phyloP scores from a whole-genome alignment of 1,139 yeast species.

The Suhomyces terraborum region DNA sequence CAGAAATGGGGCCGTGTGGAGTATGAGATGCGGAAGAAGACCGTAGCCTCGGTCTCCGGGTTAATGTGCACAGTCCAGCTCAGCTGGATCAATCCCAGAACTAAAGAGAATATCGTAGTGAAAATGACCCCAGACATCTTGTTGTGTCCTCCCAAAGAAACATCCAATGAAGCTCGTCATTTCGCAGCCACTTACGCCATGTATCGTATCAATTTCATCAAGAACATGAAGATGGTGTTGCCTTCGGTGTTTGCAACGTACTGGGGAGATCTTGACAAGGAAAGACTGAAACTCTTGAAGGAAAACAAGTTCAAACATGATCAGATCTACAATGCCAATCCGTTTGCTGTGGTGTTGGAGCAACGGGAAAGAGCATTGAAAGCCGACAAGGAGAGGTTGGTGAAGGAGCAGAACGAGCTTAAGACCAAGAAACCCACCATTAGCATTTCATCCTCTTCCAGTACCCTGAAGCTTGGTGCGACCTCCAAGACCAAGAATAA shows the following conservation, averaged over 20 bases:
- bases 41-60: constrained; percentile 41
- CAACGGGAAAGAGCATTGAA: constrained; percentile 47
- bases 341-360: constrained; percentile 65
- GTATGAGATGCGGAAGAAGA: constrained; percentile 61
- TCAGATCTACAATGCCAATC: constrained; percentile 62
- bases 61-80: constrained; percentile 61
- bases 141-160: constrained; percentile 62
- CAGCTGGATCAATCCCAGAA: constrained; percentile 78
- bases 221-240: constrained; percentile 81
- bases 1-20: constrained; percentile 87
- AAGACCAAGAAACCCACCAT: constrained; percentile 48
- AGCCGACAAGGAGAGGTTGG: constrained; percentile 47
- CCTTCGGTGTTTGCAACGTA: constrained; percentile 79
- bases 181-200: constrained; percentile 86
- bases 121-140: constrained; percentile 62
- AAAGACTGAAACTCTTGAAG: constrained; percentile 48
- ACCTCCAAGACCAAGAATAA: not conserved
- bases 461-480: not conserved
- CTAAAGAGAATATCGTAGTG: constrained; percentile 63
- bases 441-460: constrained; percentile 21
- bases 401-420: constrained; percentile 36
- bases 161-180: constrained; percentile 88
- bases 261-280: constrained; percentile 73
- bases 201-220: constrained; percentile 75
- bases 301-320: constrained; percentile 52